Evolutionary conservation across 345 rosid genomes (phyloP), one percentile per base, ranked within the genome.

Genomic region (Gynandropsis gynandra): DNA sequence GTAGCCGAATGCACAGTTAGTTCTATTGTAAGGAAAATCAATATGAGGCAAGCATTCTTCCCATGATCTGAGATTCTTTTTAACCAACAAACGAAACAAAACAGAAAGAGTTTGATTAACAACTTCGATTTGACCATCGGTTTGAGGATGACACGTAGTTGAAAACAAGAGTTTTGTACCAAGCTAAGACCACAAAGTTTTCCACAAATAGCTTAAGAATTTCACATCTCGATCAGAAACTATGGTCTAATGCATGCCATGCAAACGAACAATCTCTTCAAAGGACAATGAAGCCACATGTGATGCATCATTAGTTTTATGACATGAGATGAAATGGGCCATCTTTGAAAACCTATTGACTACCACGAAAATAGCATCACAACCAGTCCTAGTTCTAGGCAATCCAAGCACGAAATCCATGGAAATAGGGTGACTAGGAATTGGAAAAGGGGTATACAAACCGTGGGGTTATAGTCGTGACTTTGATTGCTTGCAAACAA

Each of bases 161-260:
- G n/a, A n/a, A n/a, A n/a, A n/a, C n/a, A n/a, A n/a, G 5, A 40
- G 44, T n/a, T 6, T 40, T 8, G 44, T 40, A 8, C 44, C 44
- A 8, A 40, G 14, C 10, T 40, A 8, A 6, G 9, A 5, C 44
- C 9, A 40, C 4, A 40, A 40, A n/a, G n/a, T 40, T n/a, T 40
- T 40, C 34, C 34, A 47, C 20, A 47, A 47, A 24, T 47, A 21
- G 11, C 51, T 50, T 19, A 50, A 20, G 12, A 27, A 50, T 9
- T 50, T 50, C 8, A 27, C 39, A 50, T 32, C 19, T 1, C 1
- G 1, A 2, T n/a, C n/a, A n/a, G n/a, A n/a, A n/a, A n/a, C n/a
- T n/a, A n/a, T n/a, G n/a, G n/a, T n/a, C n/a, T n/a, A 14, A 1
- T 32, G 51, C 4, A 47, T 11, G 0, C 15, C 38, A 48, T 3